Conservation (phyloP, 2,329 filamentous ascomycete genomes). For the Penicillium sp. region DNA sequence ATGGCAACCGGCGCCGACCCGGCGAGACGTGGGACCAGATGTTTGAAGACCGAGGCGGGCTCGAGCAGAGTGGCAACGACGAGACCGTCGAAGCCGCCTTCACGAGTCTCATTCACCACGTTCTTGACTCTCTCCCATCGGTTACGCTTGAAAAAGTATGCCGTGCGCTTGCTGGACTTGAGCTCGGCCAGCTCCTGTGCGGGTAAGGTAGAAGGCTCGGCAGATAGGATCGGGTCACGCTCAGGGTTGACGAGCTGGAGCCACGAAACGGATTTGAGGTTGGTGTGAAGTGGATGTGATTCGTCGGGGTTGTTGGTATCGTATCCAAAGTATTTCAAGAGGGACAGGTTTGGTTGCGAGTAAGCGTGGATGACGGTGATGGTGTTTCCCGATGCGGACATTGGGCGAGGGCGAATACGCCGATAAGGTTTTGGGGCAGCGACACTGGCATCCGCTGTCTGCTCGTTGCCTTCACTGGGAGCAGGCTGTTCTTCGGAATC, state of each 20-base stretch:
- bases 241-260: conserved; percentile 80
- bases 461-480: conserved; percentile 6
- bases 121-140: conserved; percentile 72
- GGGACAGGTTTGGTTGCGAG: conserved; percentile 81
- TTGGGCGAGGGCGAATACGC: conserved; percentile 28
- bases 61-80: conserved; percentile 82
- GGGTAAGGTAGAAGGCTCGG: conserved; percentile 60
- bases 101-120: conserved; percentile 71
- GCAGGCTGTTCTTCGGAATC: conserved; percentile 13
- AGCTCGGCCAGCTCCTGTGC: conserved; percentile 63
- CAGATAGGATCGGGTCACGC: conserved; percentile 69
- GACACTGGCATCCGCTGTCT: not conserved
- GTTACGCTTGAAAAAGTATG: conserved; percentile 84
- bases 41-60: conserved; percentile 69
- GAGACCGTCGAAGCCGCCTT: conserved; percentile 78
- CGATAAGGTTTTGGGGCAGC: conserved; percentile 23
- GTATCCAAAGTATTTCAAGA: conserved; percentile 87
- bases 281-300: conserved; percentile 73
- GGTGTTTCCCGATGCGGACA: conserved; percentile 55
- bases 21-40: conserved; percentile 73
- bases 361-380: conserved; percentile 58
- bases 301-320: conserved; percentile 65
- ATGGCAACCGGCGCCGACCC: conserved; percentile 83
- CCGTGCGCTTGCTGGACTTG: conserved; percentile 79
- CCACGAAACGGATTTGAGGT: conserved; percentile 85